Percentiles rank a stretch among this genome's conserved stretches.
Evolutionary conservation across 1,284 basidiomycete species (phyloP).

Genomic region (Hemileia vastatrix): DNA sequence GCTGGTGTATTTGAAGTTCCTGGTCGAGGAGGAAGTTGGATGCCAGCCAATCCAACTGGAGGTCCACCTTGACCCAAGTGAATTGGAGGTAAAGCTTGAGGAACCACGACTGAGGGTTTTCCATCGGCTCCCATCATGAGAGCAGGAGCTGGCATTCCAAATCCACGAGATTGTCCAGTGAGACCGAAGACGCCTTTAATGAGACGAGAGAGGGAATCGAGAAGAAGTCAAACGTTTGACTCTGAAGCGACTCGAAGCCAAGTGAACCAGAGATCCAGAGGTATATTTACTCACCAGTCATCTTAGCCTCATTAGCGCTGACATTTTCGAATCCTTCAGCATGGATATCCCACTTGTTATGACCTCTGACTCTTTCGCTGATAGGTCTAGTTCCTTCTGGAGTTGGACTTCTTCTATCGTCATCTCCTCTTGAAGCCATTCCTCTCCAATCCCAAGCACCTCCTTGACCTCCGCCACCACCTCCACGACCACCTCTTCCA

Average conservation of each 20-base stretch:
- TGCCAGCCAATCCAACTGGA: no score
- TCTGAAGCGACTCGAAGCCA: no score
- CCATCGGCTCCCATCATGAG: neutral
- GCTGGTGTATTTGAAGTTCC: no score
- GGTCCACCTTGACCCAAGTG: neutral
- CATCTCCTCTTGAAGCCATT: conserved; percentile 5
- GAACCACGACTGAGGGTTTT: neutral
- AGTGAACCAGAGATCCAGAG: neutral
- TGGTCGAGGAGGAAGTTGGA: neutral
- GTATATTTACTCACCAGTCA: conserved; percentile 28
- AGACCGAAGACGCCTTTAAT: conserved; percentile 35
- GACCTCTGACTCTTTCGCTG: conserved; percentile 31
- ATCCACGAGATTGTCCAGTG: conserved; percentile 33
- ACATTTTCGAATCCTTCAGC: conserved; percentile 39
- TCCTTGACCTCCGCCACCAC: conserved; percentile 18
- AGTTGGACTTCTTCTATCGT: conserved; percentile 35
- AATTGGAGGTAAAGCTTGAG: neutral
- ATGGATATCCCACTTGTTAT: conserved; percentile 37
- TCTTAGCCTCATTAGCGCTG: conserved; percentile 38
- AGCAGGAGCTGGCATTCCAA: conserved; percentile 26
- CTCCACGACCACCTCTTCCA: conserved; percentile 12
- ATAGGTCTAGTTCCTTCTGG: conserved; percentile 39
- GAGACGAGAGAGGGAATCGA: neutral
- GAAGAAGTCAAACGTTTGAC: no score
- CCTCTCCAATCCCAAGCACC: conserved; percentile 27